Conservation (phyloP, 306 rosid species). For the Casuarina cunninghamiana region DNA sequence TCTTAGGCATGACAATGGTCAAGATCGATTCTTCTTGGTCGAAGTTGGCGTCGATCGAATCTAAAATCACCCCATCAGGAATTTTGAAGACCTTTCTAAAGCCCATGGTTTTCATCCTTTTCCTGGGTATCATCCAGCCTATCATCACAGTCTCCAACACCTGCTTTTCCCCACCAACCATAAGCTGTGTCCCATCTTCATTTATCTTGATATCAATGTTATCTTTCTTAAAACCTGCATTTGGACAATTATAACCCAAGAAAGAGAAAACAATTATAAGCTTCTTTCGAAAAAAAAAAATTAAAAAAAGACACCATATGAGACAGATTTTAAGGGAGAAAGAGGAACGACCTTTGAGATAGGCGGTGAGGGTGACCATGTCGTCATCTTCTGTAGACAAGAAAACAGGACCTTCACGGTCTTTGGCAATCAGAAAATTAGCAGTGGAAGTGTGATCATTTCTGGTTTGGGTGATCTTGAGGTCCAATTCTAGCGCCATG, state of each 20-base stretch:
- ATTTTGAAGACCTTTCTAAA: slow-evolving; percentile 59
- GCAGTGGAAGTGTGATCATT: slow-evolving; percentile 46
- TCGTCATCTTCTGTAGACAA: slow-evolving; percentile 51
- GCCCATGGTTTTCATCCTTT: slow-evolving; percentile 49
- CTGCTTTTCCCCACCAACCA: slow-evolving; percentile 56
- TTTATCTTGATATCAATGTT: slow-evolving; percentile 56
- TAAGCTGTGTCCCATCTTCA: slow-evolving; percentile 60
- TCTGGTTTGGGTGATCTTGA: slow-evolving; percentile 56
- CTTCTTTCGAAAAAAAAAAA: neutral
- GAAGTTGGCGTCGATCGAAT: slow-evolving; percentile 61
- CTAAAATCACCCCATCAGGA: slow-evolving; percentile 65
- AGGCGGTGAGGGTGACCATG: slow-evolving; percentile 62
- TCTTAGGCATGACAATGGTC: slow-evolving; percentile 61
- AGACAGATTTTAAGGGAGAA: neutral
- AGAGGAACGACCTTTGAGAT: slow-evolving; percentile 58
- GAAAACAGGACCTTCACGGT: slow-evolving; percentile 45
- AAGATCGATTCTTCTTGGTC: slow-evolving; percentile 51
- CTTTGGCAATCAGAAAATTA: slow-evolving; percentile 47
- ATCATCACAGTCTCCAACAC: slow-evolving; percentile 60
- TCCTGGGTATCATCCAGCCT: slow-evolving; percentile 56
- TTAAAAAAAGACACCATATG: neutral
- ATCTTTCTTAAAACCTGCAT: slow-evolving; percentile 64
- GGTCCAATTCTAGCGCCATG: slow-evolving; percentile 75
- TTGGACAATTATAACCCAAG: slow-evolving; percentile 8
- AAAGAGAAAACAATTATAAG: too few relatives aligned